Conservation (phyloP, 31 red algal species). For the Asparagopsis taxiformis region DNA sequence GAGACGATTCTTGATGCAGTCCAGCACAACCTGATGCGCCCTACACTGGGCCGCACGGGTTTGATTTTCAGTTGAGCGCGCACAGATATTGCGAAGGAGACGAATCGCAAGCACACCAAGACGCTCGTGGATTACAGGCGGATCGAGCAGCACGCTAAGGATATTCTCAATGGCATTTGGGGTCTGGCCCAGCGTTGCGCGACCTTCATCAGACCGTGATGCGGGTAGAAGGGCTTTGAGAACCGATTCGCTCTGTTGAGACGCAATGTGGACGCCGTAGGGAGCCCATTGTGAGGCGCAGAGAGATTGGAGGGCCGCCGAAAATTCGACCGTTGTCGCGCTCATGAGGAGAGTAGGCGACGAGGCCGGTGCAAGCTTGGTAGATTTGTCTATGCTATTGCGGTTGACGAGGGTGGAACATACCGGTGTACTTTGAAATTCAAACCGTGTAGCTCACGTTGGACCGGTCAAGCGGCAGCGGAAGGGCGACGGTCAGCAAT, state of each 20-base stretch:
- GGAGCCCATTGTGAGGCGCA: slow-evolving; percentile 56
- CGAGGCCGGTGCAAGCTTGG: too few relatives aligned
- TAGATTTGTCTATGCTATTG: too few relatives aligned
- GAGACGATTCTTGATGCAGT: slow-evolving; percentile 30
- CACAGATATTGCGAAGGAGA: slow-evolving; percentile 64
- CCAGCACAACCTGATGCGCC: slow-evolving; percentile 50
- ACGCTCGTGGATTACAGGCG: slow-evolving; percentile 43
- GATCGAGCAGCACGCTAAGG: slow-evolving; percentile 43
- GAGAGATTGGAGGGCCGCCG: slow-evolving; percentile 45
- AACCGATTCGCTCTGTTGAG: slow-evolving; percentile 36
- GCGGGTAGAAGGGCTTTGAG: slow-evolving; percentile 43
- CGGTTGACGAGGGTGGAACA: too few relatives aligned
- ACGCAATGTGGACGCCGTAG: slow-evolving; percentile 33
- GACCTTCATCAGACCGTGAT: slow-evolving; percentile 32
- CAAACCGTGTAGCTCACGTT: too few relatives aligned
- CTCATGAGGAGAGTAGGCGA: not conserved
- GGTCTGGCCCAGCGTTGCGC: slow-evolving; percentile 21
- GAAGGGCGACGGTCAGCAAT: too few relatives aligned
- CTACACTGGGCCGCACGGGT: slow-evolving; percentile 26
- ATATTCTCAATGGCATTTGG: slow-evolving; percentile 42
- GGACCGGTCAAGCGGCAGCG: too few relatives aligned
- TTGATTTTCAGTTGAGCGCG: slow-evolving; percentile 34
- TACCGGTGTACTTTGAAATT: too few relatives aligned
- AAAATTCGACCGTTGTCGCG: slow-evolving; percentile 12
- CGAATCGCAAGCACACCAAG: slow-evolving; percentile 45